These are phyloP conservation scores for Nemania sp. DNA, from an alignment of 2,329 filamentous ascomycete species.

Conservation along the genomic window DNA sequence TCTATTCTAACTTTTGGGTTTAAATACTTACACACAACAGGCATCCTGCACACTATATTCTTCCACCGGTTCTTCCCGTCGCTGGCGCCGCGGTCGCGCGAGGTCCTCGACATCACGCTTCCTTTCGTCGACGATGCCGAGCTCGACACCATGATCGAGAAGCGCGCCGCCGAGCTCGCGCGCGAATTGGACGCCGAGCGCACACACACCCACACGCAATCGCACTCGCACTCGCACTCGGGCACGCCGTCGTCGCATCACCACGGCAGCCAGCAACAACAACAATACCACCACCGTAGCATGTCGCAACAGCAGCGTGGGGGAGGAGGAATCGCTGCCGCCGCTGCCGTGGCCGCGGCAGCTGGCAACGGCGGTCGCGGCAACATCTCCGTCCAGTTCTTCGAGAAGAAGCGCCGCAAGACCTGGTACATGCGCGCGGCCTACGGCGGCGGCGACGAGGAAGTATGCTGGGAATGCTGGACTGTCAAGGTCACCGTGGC, in stretches of 20 bases:
- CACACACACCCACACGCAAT: conserved; percentile 27
- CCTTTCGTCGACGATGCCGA: conserved; percentile 89
- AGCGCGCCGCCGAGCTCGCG: conserved; percentile 77
- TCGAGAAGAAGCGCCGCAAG: conserved; percentile 87
- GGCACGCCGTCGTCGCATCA: conserved; percentile 18
- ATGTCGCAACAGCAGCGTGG: conserved; percentile 38
- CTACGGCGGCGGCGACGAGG: conserved; percentile 69
- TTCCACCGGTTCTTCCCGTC: conserved; percentile 97
- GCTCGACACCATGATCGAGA: conserved; percentile 90
- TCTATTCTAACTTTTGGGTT: too few relatives aligned
- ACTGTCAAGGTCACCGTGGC: conserved; percentile 91
- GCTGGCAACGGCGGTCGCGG: conserved; percentile 51
- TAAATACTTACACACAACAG: conserved; percentile 55
- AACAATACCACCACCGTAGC: conserved; percentile 39
- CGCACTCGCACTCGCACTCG: conserved; percentile 17
- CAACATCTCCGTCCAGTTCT: conserved; percentile 86
- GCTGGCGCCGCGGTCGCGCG: conserved; percentile 78
- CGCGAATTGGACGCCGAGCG: conserved; percentile 72
- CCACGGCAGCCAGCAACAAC: too few relatives aligned
- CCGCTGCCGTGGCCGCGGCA: neutral
- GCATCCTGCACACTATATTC: conserved; percentile 95
- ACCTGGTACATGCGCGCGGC: conserved; percentile 68
- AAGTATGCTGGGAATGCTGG: conserved; percentile 97
- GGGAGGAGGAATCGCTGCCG: neutral
- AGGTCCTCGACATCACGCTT: conserved; percentile 87